These are phyloP conservation scores for Pseudocercospora cruenta DNA, from an alignment of 2,329 filamentous ascomycete genomes.

Conservation along the genomic window DNA sequence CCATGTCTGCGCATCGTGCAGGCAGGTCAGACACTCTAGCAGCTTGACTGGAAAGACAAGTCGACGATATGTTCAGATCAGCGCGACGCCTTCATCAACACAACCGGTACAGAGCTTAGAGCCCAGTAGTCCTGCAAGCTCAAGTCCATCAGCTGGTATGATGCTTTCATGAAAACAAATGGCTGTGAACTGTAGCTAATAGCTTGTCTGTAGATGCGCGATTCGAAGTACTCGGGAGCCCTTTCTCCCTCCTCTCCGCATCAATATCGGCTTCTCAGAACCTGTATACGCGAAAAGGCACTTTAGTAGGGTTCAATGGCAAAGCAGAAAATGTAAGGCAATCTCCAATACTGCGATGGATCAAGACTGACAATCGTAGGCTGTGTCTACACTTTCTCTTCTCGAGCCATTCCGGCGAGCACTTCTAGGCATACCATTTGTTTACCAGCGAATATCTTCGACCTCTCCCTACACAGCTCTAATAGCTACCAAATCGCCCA, in stretches of 20 bases:
- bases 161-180: too few relatives aligned
- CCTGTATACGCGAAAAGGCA: constrained; percentile 89
- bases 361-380: constrained; percentile 52
- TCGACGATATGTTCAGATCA: constrained; percentile 50
- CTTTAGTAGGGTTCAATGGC: constrained; percentile 84
- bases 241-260: constrained; percentile 91
- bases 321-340: constrained; percentile 78
- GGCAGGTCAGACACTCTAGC: constrained; percentile 23
- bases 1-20: constrained; percentile 34
- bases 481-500: constrained; percentile 82
- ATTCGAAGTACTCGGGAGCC: constrained; percentile 90
- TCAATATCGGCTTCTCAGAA: constrained; percentile 90
- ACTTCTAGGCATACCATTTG: constrained; percentile 83
- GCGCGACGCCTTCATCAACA: constrained; percentile 47
- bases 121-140: constrained; percentile 24
- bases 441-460: constrained; percentile 88
- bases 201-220: constrained; percentile 85
- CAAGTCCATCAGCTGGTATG: constrained; percentile 27
- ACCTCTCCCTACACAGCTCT: constrained; percentile 86
- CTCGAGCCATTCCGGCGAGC: constrained; percentile 82
- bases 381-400: constrained; percentile 84
- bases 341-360: not conserved
- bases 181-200: too few relatives aligned
- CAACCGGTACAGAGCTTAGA: constrained; percentile 44
- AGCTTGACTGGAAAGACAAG: constrained; percentile 16